Evolutionary conservation across 208 protist species (phyloP), one percentile per base, ranked within the genome.

Genomic region (Trypanosoma boissoni): DNA sequence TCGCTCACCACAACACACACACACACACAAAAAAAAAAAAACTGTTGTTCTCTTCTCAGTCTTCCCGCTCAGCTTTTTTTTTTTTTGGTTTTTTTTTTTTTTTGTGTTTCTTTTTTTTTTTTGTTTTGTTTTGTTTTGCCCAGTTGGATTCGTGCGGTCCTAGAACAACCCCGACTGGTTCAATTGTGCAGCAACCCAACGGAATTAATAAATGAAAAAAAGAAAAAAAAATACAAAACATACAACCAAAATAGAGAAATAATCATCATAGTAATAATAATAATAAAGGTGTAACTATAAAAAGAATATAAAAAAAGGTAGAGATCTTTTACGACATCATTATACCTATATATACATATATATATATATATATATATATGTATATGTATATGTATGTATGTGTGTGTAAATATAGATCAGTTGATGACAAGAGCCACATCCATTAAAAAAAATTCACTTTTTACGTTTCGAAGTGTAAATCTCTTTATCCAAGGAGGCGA

Each of bases 141-240:
- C n/a, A n/a, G n/a, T n/a, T n/a, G n/a, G n/a, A n/a, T n/a, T n/a
- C n/a, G n/a, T n/a, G n/a, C n/a, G n/a, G n/a, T n/a, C n/a, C n/a
- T n/a, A n/a, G n/a, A n/a, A n/a, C n/a, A n/a, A n/a, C n/a, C n/a
- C n/a, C n/a, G n/a, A n/a, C n/a, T n/a, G n/a, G n/a, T n/a, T n/a
- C n/a, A n/a, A n/a, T n/a, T n/a, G n/a, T n/a, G n/a, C n/a, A n/a
- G n/a, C n/a, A n/a, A n/a, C n/a, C n/a, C n/a, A n/a, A n/a, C n/a
- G n/a, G n/a, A n/a, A 39, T 39, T 6, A 39, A 39, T 6, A 6
- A 39, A 39, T 39, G 12, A 39, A 6, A 39, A 39, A 50, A n/a
- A 50, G 16, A 45, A 45, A 52, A n/a, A 14, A 51, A 16, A 50
- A 58, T 37, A 64, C 14, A 56, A 44, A 56, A 58, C 3, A 58